These are phyloP conservation scores for Termitomyces sp. DNA, from an alignment of 768 basidiomycete species.

Conservation along the genomic window DNA sequence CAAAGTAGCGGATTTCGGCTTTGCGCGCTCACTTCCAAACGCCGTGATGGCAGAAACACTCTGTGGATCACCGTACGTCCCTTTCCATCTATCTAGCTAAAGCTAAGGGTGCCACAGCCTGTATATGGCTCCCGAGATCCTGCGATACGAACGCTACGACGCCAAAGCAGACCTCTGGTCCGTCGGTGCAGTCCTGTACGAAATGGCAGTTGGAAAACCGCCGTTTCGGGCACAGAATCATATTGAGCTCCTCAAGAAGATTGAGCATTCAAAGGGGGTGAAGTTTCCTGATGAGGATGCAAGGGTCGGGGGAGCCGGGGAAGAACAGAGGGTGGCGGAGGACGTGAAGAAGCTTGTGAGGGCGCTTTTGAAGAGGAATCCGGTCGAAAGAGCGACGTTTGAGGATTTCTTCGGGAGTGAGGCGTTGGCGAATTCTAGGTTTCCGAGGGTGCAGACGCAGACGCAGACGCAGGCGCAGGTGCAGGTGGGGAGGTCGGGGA, in stretches of 20 bases:
- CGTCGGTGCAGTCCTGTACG: conserved; percentile 94
- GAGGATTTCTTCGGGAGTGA: conserved; percentile 89
- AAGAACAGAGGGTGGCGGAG: conserved; percentile 56
- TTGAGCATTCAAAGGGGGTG: conserved; percentile 87
- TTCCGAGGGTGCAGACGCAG: conserved; percentile 51
- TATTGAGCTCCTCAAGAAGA: conserved; percentile 90
- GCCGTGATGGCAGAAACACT: conserved; percentile 96
- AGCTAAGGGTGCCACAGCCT: too few species aligned
- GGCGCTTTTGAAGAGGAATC: conserved; percentile 76
- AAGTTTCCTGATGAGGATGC: conserved; percentile 97
- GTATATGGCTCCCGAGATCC: conserved; percentile 99
- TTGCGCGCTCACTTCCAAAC: conserved; percentile 88
- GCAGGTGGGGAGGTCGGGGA: background rate
- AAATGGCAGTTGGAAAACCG: conserved; percentile 90
- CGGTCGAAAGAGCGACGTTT: conserved; percentile 81
- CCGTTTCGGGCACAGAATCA: conserved; percentile 97
- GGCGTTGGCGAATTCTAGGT: conserved; percentile 75
- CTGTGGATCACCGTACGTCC: conserved; percentile 90
- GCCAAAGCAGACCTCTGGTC: conserved; percentile 99
- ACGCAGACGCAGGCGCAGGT: conserved; percentile 11
- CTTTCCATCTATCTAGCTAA: too few species aligned
- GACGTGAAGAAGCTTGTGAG: conserved; percentile 91
- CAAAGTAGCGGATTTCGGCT: conserved; percentile 98
- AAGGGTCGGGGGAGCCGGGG: too few species aligned
- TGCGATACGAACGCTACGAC: conserved; percentile 96